Base-by-base conservation (phyloP, 345 rosid species). In the Ceriops zippeliana region DNA sequence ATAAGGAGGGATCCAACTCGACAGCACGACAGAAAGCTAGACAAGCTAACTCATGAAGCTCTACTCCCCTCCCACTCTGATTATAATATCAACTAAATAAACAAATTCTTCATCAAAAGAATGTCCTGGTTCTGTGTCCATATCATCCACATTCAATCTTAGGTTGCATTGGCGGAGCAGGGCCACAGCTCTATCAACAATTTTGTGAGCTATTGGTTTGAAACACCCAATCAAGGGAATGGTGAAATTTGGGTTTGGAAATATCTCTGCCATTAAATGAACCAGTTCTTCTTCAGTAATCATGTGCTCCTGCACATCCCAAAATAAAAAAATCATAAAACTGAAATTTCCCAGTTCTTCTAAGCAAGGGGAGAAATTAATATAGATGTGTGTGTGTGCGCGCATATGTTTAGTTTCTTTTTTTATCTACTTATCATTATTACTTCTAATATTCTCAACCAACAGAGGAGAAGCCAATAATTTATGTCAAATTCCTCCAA, bases 1-100 rank as follows among this genome's bases (percentile, higher is more conserved):
- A 67, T 70, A 89, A 81, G 71, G 80, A 86, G 62, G 84, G 79
- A 74, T 86, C 88, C 67, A 93, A 84, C 80, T 88, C 95, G 74
- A 91, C 85, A 61, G 90, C 86, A 11, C 91, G 95, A 72, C 90
- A 79, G 58, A 93, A 86, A 22, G 95, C 97, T 72, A 93, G 75
- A 81, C 97, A 93, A 80, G 90, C 87, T 65, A 89, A 81, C 86
- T 91, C 97, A 4, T 93, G 97, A 73, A 93, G 92, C 74, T 79
- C 75, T 81, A 93, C 68, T 56, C 86, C 88, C 82, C 70, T 83
- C 64, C 89, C 90, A 72, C 78, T 78, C 68, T 63, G 82, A 74
- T 76, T 78, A 58, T 81, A 87, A 57, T 73, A 78, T 87, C 88
- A 31, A 90, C 58, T 61, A 90, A 71, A 79, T 78, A 78, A 74